Conservation (phyloP, 352 stramenopile genomes). For the Phytophthora podocarpi region DNA sequence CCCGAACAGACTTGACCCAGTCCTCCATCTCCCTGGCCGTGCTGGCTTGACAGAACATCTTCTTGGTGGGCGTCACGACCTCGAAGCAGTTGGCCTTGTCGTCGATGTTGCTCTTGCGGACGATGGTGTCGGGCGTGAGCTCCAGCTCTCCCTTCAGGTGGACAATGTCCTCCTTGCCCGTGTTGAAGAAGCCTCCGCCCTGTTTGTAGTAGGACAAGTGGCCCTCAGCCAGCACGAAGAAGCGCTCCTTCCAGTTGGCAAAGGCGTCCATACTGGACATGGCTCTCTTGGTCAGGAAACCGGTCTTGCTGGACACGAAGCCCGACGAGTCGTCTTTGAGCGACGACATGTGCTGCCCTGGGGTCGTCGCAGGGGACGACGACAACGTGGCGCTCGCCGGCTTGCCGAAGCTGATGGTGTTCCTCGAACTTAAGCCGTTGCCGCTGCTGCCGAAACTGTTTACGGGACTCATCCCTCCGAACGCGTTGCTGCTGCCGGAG, state of each 20-base stretch:
- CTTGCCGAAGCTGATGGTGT: constrained; percentile 68
- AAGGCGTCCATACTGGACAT: constrained; percentile 90
- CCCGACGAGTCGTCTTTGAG: constrained; percentile 38
- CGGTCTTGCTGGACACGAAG: constrained; percentile 85
- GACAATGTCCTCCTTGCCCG: constrained; percentile 85
- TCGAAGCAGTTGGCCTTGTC: constrained; percentile 90
- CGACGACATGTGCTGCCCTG: not conserved
- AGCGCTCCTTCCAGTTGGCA: constrained; percentile 89
- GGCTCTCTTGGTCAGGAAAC: constrained; percentile 84
- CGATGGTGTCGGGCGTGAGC: constrained; percentile 79
- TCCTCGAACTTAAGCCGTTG: constrained; percentile 30
- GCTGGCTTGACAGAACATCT: constrained; percentile 86
- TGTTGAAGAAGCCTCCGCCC: constrained; percentile 85
- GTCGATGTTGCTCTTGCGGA: constrained; percentile 86
- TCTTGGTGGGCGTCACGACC: constrained; percentile 79
- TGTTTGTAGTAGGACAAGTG: constrained; percentile 91
- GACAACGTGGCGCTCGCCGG: constrained; percentile 13
- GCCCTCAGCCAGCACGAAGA: constrained; percentile 85
- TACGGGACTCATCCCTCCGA: constrained; percentile 53
- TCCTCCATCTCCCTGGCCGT: constrained; percentile 87
- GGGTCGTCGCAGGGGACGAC: constrained; percentile 25
- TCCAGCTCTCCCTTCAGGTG: constrained; percentile 86
- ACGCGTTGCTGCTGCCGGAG: constrained; percentile 27
- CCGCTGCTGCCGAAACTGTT: constrained; percentile 35
- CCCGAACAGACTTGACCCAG: constrained; percentile 86